These are phyloP conservation scores for Garcia nutans DNA, from an alignment of 345 rosid species.

Conservation along the genomic window DNA sequence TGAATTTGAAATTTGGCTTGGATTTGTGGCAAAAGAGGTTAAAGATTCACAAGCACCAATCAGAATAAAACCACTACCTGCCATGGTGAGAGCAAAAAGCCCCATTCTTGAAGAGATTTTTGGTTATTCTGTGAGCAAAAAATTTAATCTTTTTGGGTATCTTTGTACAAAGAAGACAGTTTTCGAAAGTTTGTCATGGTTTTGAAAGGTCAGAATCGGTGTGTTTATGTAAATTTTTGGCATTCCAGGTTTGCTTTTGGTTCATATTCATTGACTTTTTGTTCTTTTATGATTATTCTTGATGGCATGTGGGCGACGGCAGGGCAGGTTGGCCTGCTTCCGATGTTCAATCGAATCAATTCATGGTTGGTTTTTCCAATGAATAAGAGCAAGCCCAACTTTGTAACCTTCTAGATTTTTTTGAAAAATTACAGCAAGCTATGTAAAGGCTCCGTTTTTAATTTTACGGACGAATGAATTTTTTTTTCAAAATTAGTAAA, in stretches of 20 bases:
- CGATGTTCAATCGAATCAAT: neutral
- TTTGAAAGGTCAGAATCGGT: slow-evolving; percentile 12
- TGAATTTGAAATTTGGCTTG: neutral
- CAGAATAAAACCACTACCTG: slow-evolving; percentile 16
- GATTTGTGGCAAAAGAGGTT: neutral
- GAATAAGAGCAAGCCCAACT: no score
- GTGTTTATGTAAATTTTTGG: neutral
- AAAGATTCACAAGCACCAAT: slow-evolving; percentile 20
- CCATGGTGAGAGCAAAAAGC: slow-evolving; percentile 6
- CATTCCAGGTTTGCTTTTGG: neutral
- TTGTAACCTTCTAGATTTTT: no score
- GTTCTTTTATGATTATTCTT: neutral
- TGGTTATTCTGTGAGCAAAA: no score
- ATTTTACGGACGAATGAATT: no score
- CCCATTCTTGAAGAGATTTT: slow-evolving; percentile 13
- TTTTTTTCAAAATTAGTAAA: no score
- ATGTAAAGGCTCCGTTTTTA: no score
- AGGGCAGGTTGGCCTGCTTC: neutral
- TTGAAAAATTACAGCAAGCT: no score
- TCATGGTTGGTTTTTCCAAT: neutral
- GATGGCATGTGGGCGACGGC: neutral
- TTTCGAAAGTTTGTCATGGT: neutral
- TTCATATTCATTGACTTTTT: neutral
- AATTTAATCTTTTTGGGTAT: neutral
- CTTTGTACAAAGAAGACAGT: neutral